Percentiles rank a stretch among this genome's conserved stretches.
These are phyloP conservation scores for Westerdykella aurantiaca DNA, from an alignment of 2,329 filamentous ascomycete genomes.

Conservation along the genomic window DNA sequence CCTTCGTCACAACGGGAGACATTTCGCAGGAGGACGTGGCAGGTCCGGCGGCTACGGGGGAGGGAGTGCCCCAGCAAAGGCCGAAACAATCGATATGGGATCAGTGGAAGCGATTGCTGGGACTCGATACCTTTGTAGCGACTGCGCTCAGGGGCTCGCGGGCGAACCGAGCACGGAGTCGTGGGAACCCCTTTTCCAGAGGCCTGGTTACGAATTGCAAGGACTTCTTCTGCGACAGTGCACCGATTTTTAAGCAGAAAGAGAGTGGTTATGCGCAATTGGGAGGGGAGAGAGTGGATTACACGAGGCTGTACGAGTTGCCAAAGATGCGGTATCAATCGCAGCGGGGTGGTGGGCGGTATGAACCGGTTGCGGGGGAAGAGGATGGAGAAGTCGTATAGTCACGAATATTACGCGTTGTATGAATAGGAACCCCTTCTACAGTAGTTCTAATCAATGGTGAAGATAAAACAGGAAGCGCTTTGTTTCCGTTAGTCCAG, in stretches of 20 bases:
- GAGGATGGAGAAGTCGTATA: conserved; percentile 14
- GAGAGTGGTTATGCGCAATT: conserved; percentile 70
- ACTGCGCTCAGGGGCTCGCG: conserved; percentile 72
- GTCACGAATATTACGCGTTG: neutral
- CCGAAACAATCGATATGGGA: conserved; percentile 63
- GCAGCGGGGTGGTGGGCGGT: conserved; percentile 43
- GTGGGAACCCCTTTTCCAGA: conserved; percentile 75
- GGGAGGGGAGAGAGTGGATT: conserved; percentile 75
- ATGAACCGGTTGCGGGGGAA: conserved; percentile 53
- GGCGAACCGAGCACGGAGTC: conserved; percentile 41
- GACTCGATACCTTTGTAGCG: conserved; percentile 88
- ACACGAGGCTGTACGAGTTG: conserved; percentile 82
- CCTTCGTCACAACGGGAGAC: conserved; percentile 68
- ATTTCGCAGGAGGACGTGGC: conserved; percentile 52
- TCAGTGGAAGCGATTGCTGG: conserved; percentile 78
- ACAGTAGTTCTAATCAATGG: conserved; percentile 3
- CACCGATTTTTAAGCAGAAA: conserved; percentile 69
- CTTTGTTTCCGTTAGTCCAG: neutral
- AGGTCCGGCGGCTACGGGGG: conserved; percentile 50
- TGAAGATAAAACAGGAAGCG: neutral
- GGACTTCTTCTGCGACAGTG: conserved; percentile 93
- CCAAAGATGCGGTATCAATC: conserved; percentile 58
- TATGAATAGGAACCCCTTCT: neutral
- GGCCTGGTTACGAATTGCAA: conserved; percentile 84
- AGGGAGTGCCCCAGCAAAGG: conserved; percentile 37